Evolutionary conservation across 2,329 filamentous ascomycete genomes (phyloP).

Genomic region (Xylariaceae sp.): DNA sequence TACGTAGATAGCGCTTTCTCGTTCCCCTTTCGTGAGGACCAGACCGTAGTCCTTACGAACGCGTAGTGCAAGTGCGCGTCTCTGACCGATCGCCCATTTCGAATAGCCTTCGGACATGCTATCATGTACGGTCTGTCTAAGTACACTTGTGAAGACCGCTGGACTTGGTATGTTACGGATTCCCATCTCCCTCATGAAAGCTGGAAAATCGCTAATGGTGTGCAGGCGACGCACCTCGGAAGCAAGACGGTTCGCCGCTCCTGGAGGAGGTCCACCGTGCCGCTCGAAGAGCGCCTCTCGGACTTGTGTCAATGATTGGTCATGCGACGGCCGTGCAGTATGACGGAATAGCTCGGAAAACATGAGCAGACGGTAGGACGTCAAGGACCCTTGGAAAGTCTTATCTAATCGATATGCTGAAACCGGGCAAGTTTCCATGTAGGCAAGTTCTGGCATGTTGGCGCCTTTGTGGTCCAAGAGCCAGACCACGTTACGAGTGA

Average conservation of each 20-base stretch:
- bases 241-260: constrained; percentile 35
- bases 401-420: constrained; percentile 42
- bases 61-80: constrained; percentile 11
- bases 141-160: constrained; percentile 26
- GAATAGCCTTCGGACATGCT: constrained; percentile 33
- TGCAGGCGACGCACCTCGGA: constrained; percentile 40
- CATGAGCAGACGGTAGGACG: constrained; percentile 48
- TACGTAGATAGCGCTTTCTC: neutral
- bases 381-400: constrained; percentile 41
- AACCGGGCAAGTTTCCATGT: constrained; percentile 36
- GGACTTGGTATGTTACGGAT: constrained; percentile 22
- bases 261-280: constrained; percentile 40
- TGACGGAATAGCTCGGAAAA: constrained; percentile 46
- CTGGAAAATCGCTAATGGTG: constrained; percentile 35
- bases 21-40: constrained; percentile 3
- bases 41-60: constrained; percentile 8
- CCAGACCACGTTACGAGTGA: constrained; percentile 48
- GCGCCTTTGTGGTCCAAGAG: constrained; percentile 34
- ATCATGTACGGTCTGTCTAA: constrained; percentile 29
- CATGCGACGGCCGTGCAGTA: constrained; percentile 33
- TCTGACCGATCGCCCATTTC: constrained; percentile 2
- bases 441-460: constrained; percentile 39
- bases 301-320: constrained; percentile 32
- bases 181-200: constrained; percentile 40
- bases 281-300: constrained; percentile 41